A percentile compares a stretch with the other conserved stretches of the same genome.
Evolutionary conservation across 805 yeast species (phyloP).

Genomic region (Candida loeiensis): DNA sequence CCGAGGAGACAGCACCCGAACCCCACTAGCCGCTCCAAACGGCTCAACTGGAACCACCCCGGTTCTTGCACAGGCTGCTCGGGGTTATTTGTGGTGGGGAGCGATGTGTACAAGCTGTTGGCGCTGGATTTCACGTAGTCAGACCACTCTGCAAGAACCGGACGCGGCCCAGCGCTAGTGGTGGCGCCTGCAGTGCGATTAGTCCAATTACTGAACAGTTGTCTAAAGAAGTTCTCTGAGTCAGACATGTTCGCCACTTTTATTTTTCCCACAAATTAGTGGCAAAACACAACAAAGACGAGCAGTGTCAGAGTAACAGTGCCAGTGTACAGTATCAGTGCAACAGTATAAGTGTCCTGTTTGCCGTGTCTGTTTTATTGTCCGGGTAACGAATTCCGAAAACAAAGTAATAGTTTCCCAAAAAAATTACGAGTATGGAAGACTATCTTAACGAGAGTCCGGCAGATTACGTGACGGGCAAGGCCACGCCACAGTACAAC

Average conservation of each 20-base stretch:
- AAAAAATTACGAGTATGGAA: conserved; percentile 18
- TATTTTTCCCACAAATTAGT: conserved; percentile 1
- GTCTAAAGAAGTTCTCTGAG: conserved; percentile 32
- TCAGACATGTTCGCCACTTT: conserved; percentile 20
- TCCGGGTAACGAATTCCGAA: background rate
- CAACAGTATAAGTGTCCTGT: background rate
- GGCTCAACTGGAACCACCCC: conserved; percentile 67
- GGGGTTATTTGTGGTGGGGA: conserved; percentile 53
- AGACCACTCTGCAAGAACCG: conserved; percentile 40
- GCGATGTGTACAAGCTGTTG: conserved; percentile 57
- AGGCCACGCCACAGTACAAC: too few relatives aligned
- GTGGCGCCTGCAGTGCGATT: conserved; percentile 10
- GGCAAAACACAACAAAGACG: too few relatives aligned
- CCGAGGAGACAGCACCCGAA: conserved; percentile 76
- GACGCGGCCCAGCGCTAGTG: conserved; percentile 16
- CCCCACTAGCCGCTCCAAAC: conserved; percentile 77
- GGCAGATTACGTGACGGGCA: conserved; percentile 16
- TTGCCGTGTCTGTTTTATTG: background rate
- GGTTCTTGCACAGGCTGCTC: conserved; percentile 53
- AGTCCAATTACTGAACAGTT: conserved; percentile 33
- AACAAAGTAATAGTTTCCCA: background rate
- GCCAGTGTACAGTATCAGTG: too few relatives aligned
- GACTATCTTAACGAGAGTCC: conserved; percentile 34
- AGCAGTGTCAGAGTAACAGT: too few relatives aligned
- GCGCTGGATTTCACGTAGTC: conserved; percentile 42